Base-by-base conservation (phyloP, 306 rosid species). In the Cucumis hystrix region DNA sequence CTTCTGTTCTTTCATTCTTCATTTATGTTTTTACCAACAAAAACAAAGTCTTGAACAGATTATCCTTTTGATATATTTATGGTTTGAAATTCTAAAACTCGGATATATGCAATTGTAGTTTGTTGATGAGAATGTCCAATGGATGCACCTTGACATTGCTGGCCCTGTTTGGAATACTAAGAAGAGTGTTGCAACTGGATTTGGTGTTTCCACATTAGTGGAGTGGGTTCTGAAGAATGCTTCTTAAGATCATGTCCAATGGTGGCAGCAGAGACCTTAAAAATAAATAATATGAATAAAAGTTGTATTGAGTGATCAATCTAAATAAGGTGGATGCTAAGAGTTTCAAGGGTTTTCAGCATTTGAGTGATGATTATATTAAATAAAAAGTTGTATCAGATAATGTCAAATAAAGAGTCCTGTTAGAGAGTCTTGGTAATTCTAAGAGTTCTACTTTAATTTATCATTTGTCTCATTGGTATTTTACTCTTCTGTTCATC, bases 121-220 rank as follows among this genome's bases (percentile, higher is more conserved):
- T 84, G 97, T 92, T 77, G 97, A 92, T 83, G 99, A 95, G 75
- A 95, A 95, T 81, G 91, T 95, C 77, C 89, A 92, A 28, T 92
- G 99, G 99, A 82, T 92, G 97, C 99, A 95, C 77, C 88, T 95
- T 56, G 97, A 95, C 90, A 73, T 95, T 82, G 97, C 97, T 66
- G 99, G 99, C 41, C 97, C 97, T 2, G 99, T 88, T 54, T 86
- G 90, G 91, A 92, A 76, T 41, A 91, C 89, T 23, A 90, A 92
- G 93, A 89, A 89, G 77, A 87, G 81, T 4, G 15, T 87, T 7
- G 97, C 91, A 1, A 95, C 99, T 20, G 97, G 97, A 61, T 95
- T 95, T 59, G 97, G 97, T 74, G 65, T 95, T 68, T 83, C 96
- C 60, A 92, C 99, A 55, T 74, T 92, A 47, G 97, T 92, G 33